These are phyloP conservation scores for Candida glucosophila DNA, from an alignment of 1,139 yeast species.

Conservation along the genomic window DNA sequence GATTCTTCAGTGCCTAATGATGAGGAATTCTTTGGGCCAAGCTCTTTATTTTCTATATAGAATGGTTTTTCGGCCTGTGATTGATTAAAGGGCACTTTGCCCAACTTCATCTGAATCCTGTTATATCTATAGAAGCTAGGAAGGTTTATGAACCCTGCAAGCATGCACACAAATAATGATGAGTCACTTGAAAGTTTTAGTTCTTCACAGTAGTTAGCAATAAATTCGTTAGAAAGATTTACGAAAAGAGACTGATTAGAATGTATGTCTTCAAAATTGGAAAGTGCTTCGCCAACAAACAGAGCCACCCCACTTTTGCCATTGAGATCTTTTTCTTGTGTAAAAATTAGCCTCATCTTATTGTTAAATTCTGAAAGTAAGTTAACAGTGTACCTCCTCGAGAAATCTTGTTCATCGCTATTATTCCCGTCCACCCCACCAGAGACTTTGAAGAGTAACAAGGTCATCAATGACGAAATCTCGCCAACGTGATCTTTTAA, in stretches of 20 bases:
- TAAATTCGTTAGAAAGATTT: conserved; percentile 41
- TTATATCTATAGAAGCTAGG: conserved; percentile 65
- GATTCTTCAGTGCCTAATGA: background rate
- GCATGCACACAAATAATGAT: conserved; percentile 55
- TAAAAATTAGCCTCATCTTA: conserved; percentile 19
- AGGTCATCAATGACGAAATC: conserved; percentile 46
- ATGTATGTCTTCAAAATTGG: conserved; percentile 32
- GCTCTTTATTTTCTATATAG: background rate
- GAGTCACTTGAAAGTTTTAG: conserved; percentile 63
- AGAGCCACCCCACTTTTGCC: conserved; percentile 14
- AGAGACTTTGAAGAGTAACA: conserved; percentile 28
- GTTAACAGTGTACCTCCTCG: conserved; percentile 12
- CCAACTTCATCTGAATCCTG: conserved; percentile 31
- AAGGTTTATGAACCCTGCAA: conserved; percentile 66
- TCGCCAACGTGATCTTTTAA: conserved; percentile 28
- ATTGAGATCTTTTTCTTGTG: conserved; percentile 10
- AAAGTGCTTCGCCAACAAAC: conserved; percentile 35
- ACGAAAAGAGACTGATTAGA: conserved; percentile 22
- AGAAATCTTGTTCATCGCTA: conserved; percentile 5
- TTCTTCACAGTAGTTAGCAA: conserved; percentile 58
- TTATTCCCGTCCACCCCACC: no score
- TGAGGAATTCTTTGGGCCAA: background rate
- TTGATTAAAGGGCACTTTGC: conserved; percentile 10
- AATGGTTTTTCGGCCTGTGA: background rate
- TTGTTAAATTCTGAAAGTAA: conserved; percentile 15